Percentiles rank a stretch among this genome's conserved stretches.
phyloP scores from a whole-genome alignment of 2,329 filamentous ascomycete genomes.

The Orbilia blumenaviensis region DNA sequence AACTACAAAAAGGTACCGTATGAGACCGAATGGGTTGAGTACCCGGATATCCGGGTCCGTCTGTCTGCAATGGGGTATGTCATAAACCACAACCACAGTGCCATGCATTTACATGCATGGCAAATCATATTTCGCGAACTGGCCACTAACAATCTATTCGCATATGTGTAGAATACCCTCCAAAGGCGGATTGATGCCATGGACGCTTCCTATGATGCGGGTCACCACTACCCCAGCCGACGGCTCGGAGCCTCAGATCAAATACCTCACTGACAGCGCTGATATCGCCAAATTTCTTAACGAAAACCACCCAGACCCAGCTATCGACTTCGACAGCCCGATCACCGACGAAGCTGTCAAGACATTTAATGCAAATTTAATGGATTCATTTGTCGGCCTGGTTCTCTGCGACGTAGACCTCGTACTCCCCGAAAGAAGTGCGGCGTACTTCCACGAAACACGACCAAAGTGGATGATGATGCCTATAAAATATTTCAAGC shows the following conservation, averaged over 20 bases:
- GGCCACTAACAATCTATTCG: too few relatives aligned
- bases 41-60: conserved; percentile 66
- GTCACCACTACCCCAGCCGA: conserved; percentile 62
- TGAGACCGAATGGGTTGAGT: conserved; percentile 66
- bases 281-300: conserved; percentile 72
- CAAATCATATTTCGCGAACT: too few relatives aligned
- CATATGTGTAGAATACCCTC: conserved; percentile 62
- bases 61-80: conserved; percentile 59
- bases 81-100: neutral
- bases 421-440: conserved; percentile 69
- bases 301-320: conserved; percentile 63
- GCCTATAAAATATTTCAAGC: conserved; percentile 63
- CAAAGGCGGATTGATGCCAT: conserved; percentile 67
- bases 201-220: conserved; percentile 69
- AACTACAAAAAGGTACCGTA: conserved; percentile 66
- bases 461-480: conserved; percentile 64
- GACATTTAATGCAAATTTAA: conserved; percentile 1
- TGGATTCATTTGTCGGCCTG: conserved; percentile 42
- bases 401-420: conserved; percentile 61
- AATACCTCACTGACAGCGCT: conserved; percentile 66
- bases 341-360: conserved; percentile 58
- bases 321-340: conserved; percentile 62
- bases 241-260: conserved; percentile 62
- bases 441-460: conserved; percentile 65
- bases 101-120: neutral